These are phyloP conservation scores for Royoungia palumana DNA, from an alignment of 768 basidiomycete species.

Conservation along the genomic window DNA sequence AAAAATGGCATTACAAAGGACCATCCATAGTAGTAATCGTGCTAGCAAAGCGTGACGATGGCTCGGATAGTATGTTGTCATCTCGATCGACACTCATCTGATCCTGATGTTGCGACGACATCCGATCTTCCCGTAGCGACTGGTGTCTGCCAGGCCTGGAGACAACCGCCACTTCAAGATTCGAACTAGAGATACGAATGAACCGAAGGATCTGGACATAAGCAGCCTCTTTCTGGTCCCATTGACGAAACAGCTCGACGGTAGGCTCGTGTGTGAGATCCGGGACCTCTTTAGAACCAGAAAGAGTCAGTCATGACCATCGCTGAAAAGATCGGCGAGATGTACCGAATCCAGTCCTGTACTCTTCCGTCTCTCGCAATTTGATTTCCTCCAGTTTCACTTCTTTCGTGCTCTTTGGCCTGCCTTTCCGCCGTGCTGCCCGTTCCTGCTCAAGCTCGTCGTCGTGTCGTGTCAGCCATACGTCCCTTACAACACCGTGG, in stretches of 20 bases:
- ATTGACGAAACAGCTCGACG: constrained; percentile 66
- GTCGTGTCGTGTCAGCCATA: constrained; percentile 76
- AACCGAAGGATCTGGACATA: constrained; percentile 71
- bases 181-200: constrained; percentile 65
- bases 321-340: neutral
- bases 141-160: constrained; percentile 62
- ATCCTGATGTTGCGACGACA: constrained; percentile 9
- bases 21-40: constrained; percentile 40
- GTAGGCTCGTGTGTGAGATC: constrained; percentile 74
- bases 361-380: constrained; percentile 63
- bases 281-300: constrained; percentile 55
- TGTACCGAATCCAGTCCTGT: constrained; percentile 80
- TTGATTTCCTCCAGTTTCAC: constrained; percentile 66
- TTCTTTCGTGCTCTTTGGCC: constrained; percentile 72
- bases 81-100: constrained; percentile 32
- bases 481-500: constrained; percentile 57
- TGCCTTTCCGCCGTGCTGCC: constrained; percentile 61
- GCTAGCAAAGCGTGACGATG: constrained; percentile 33
- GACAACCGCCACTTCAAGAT: constrained; percentile 45
- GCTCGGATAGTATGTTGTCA: constrained; percentile 26
- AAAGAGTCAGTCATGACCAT: neutral
- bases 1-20: constrained; percentile 14
- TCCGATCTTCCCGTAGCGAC: constrained; percentile 23
- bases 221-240: constrained; percentile 75
- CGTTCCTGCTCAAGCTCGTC: constrained; percentile 60